Evolutionary conservation across 805 yeast genomes (phyloP), one percentile per base, ranked within the genome.

Genomic region (Debaryomyces hansenii): DNA sequence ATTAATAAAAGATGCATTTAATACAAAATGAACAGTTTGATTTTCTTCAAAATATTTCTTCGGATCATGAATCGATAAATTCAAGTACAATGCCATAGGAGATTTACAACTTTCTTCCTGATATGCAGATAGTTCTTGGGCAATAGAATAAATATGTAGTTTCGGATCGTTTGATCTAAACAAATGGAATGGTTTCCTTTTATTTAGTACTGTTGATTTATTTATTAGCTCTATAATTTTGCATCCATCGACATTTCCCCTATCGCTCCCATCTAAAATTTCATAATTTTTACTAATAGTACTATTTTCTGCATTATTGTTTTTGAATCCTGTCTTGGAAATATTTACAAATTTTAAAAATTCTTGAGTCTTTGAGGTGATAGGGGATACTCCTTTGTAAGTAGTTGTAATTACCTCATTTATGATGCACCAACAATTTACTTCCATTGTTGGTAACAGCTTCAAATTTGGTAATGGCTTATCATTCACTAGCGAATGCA

Each of bases 401-500:
- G 79, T 72, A 3, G 81, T 71, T 4, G 81, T 79, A 16, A 75
- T 63, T 2, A 85, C 70, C 28, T 82, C 78, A 29, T 76, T 74
- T 6, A 90, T 80, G 10, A 75, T 72, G 21, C 85, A 77, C 87
- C 94, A 89, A 3, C 78, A 75, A 10, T 70, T 73, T 5, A 91
- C 96, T 49, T 69, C 71, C 72, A 92, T 72, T 21, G 72, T 70
- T 0, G 97, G 97, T 14, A 90, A 67, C 24, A 48, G 52, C 0
- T 64, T 56, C 34, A 78, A 72, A 3, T 58, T 53, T 47, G 78
- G 66, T 36, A 92, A 73, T 0, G 96, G 94, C 20, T 84, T 84
- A 56, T 89, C 95, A 60, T 92, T 92, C 27, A 87, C 81, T 59
- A 92, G 72, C 0, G 97, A 89, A 58, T 91, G 96, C 96, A 91